Base-by-base conservation (phyloP, 1,139 yeast species). In the Scheffersomyces segobiensis region DNA sequence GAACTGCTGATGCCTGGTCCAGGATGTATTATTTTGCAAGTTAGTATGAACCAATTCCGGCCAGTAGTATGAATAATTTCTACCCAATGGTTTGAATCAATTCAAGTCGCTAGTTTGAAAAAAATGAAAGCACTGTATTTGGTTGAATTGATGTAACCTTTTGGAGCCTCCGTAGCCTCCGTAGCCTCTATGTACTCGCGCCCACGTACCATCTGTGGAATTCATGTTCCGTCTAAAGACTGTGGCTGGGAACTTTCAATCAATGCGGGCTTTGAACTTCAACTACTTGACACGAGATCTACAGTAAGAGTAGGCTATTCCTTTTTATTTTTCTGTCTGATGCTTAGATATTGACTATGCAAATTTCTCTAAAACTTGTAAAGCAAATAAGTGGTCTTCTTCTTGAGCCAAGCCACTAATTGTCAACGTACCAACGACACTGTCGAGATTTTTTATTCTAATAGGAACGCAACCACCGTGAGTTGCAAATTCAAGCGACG, bases 381-480 rank as follows among this genome's bases (percentile, higher is more conserved):
- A 59, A n/a, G 75, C 83, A 56, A 81, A 67, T 54, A 71, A 70
- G 63, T 82, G 86, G 65, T 82, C 86, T 56, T 81, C 75, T 46
- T 75, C 76, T 61, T 81, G 84, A 3, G 79, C 76, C 63, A 86
- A 78, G 0, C 91, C 91, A 67, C 88, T 83, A 49, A 86, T 79
- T n/a, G 88, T 84, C 53, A 86, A 74, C 2, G 85, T 81, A 1
- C 83, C 91, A 49, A 84, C 75, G 32, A 85, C 73, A 21, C 80
- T 78, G 62, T 80, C 86, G 49, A 74, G 67, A 32, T 76, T 76
- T 14, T 71, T 69, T 19, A 84, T 74, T 55, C 80, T 76, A 54
- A 87, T 71, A 1, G 90, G 89, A 56, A 86, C 80, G 56, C 86
- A 84, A 52, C 91, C 91, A 12, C 90, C 91, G 63, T 86, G 89